These are phyloP conservation scores for Curvularia sp. DNA, from an alignment of 2,329 filamentous ascomycete genomes.

Conservation along the genomic window DNA sequence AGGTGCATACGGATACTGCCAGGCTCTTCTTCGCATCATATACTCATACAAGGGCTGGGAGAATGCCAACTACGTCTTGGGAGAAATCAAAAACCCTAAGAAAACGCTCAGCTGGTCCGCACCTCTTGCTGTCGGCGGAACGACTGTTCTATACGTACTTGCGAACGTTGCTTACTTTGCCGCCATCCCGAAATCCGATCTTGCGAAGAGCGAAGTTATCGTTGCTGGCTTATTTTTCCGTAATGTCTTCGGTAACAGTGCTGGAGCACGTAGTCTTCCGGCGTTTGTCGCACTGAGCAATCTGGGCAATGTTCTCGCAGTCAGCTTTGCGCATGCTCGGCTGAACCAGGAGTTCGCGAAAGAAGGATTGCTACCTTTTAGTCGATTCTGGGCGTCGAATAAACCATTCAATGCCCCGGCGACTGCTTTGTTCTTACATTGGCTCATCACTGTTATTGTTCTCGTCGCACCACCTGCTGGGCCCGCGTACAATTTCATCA, in stretches of 20 bases:
- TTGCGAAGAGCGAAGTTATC: conserved; percentile 65
- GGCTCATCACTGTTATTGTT: conserved; percentile 69
- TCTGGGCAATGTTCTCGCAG: conserved; percentile 67
- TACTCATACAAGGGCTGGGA: conserved; percentile 66
- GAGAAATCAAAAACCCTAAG: conserved; percentile 63
- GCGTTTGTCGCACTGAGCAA: conserved; percentile 68
- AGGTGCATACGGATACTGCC: conserved; percentile 57
- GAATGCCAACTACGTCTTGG: conserved; percentile 65
- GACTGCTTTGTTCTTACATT: conserved; percentile 66
- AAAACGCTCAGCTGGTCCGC: conserved; percentile 64
- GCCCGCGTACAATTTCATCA: conserved; percentile 72
- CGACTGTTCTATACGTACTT: conserved; percentile 67
- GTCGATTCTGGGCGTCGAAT: conserved; percentile 72
- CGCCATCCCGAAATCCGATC: conserved; percentile 64
- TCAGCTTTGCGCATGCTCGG: conserved; percentile 66
- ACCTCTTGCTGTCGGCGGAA: conserved; percentile 64
- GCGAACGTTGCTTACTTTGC: conserved; percentile 72
- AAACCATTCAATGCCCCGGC: conserved; percentile 69
- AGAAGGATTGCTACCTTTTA: conserved; percentile 71
- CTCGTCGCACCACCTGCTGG: conserved; percentile 71
- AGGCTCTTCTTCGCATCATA: conserved; percentile 64
- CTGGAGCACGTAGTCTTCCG: conserved; percentile 51
- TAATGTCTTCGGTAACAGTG: conserved; percentile 66
- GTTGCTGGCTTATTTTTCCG: conserved; percentile 68
- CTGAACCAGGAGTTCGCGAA: conserved; percentile 72